These are phyloP conservation scores for Astrocystis sublimbata DNA, from an alignment of 495 filamentous ascomycete genomes.

Conservation along the genomic window DNA sequence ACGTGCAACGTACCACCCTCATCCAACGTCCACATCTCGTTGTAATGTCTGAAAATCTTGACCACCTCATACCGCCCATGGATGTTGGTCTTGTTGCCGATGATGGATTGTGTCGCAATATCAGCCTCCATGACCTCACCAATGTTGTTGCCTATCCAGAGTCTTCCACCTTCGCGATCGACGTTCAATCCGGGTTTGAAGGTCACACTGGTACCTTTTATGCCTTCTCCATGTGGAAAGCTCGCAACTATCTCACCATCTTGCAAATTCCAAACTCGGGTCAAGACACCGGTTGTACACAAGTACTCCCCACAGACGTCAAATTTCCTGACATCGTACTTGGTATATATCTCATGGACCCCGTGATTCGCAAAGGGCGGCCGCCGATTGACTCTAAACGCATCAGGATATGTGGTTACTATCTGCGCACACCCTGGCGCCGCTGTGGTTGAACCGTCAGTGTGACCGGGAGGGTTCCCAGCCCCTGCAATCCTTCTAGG, in stretches of 20 bases:
- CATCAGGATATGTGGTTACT: conserved; percentile 68
- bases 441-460: not conserved
- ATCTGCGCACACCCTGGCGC: conserved; percentile 21
- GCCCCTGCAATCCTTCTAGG: conserved; percentile 24
- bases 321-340: conserved; percentile 80
- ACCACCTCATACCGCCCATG: conserved; percentile 82
- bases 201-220: conserved; percentile 73
- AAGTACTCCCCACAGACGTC: conserved; percentile 86
- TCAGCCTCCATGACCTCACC: conserved; percentile 91
- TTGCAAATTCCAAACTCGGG: conserved; percentile 80
- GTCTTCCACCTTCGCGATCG: conserved; percentile 72
- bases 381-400: conserved; percentile 79
- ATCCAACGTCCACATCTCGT: conserved; percentile 93
- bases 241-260: conserved; percentile 81
- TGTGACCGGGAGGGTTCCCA: conserved; percentile 4
- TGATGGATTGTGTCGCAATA: conserved; percentile 66
- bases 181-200: conserved; percentile 79
- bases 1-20: conserved; percentile 85
- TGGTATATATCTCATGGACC: conserved; percentile 72
- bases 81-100: conserved; percentile 63
- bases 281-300: conserved; percentile 81
- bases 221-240: conserved; percentile 73
- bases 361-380: conserved; percentile 73
- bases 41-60: conserved; percentile 81
- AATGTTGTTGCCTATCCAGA: conserved; percentile 90